Evolutionary conservation across 345 rosid species (phyloP), one percentile per base, ranked within the genome.

Genomic region (Gossypium stocksii): DNA sequence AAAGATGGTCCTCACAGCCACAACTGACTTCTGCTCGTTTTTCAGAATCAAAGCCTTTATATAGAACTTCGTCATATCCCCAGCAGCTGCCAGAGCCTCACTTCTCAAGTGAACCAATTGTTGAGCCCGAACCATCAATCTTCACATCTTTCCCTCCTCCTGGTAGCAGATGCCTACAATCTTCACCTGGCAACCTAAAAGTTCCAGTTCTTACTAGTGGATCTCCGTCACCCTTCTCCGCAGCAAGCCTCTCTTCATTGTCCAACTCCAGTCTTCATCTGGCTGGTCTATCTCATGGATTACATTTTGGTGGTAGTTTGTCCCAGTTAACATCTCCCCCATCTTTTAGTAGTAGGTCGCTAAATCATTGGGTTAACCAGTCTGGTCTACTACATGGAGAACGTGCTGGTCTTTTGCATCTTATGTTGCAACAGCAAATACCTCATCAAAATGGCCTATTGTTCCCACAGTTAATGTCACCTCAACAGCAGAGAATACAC

Each of bases 51-150:
- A 91, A 86, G 66, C 91, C 94, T 73, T 76, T 95, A 80, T 80
- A 85, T 83, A 89, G 98, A 81, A 85, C 98, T 22, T 90, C 97
- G n/a, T 89, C 98, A 0, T 92, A 94, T 78, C 98, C 98, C 25
- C 83, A 84, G 69, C 83, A 91, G 82, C 97, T 80, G 79, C 84
- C 77, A 2, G 94, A 82, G 76, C 89, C 60, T 56, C 94, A 88
- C 73, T 89, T 85, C 81, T 75, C 81, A 43, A 90, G 87, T 43
- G 99, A 91, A 82, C 92, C 97, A 4, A 80, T 85, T 74, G 78
- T 80, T 70, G 77, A 85, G 49, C 91, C 92, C 0, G 89, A 91
- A 77, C 90, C 99, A 1, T 91, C 99, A 1, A 74, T 81, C 44
- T 93, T 81, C 82, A 93, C 92, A 0, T 96, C 97, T 48, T 96